Base-by-base conservation (phyloP, 768 basidiomycete species). In the Naganishia vaughanmartiniae region DNA sequence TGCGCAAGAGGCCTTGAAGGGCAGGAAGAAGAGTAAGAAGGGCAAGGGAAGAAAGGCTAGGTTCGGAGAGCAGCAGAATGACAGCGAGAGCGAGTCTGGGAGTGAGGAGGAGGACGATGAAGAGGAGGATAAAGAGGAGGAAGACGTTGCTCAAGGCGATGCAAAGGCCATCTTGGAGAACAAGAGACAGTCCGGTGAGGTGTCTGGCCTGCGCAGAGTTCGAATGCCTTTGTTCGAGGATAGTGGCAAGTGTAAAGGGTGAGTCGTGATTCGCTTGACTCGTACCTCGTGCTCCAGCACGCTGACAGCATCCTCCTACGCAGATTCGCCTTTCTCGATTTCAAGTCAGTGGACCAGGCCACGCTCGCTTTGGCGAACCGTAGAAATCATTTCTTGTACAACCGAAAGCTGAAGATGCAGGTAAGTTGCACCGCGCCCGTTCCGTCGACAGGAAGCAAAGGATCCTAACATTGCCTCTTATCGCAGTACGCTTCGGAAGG, bases 181-280 rank as follows among this genome's bases (percentile, higher is more conserved):
- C 28, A 67, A 66, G 30, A 65, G 72, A 54, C 60, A 63, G 48
- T 58, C 71, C 30, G 71, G 63, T 11, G 54, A 74, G 42, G 73
- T 45, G 4, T 60, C 51, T 42, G 75, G 72, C 5, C 75, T 85
- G 71, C 77, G 90, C 72, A 92, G 92, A 78, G 83, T 99, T 33
- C 87, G 95, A 7, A 86, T 99, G 86, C 93, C 93, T 4, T 94
- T 93, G 21, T 99, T 99, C 74, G 93, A 97, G 79, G 95, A 99
- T 80, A 90, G 87, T 58, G 96, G 95, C 11, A 82, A 87, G 66
- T 98, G 95, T 83, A 99, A 98, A 85, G 95, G 95, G 95, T 96
- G 77, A 70, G 85, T 83, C 0, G 24, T 36, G 45, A 30, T 36
- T 63, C 53, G 53, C 1, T 21, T 9, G n/a, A 14, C 17, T 48